Base-by-base conservation (phyloP, 176 grass and related monocot species). In the Oryza brachyantha region DNA sequence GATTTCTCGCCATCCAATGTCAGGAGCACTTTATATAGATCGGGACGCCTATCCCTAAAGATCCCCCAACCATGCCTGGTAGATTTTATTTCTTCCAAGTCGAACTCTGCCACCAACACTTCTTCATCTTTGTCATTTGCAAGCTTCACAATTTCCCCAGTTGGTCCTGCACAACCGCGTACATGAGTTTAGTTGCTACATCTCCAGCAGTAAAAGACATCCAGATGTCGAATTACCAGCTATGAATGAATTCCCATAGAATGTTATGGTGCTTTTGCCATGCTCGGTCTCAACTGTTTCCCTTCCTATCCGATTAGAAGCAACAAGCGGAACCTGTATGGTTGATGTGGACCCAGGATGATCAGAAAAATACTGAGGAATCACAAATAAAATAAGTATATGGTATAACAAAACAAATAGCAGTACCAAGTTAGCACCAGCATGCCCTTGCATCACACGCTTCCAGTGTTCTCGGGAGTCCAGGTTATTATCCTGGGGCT, bases 401-500 rank as follows among this genome's bases (percentile, higher is more conserved):
- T 46, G 64, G 9, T 11, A 61, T 61, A 38, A 64, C 16, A 25
- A 67, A 67, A 66, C 1, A 81, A 74, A 12, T 59, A 70, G 29
- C 0, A 65, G n/a, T 94, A 97, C 95, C 92, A 95, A 83, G 81
- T 95, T 98, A 71, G 96, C 96, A n/a, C 96, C 96, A 28, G 92
- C 85, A 79, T 95, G 96, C 17, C 92, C 96, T 87, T 98, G 96
- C 96, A 98, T 98, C 16, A 98, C 96, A 67, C 92, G 92, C 58
- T 98, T 94, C 96, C 92, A 93, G 17, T 95, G 96, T 83, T 88
- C 90, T 36, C 90, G 83, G 14, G 96, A 95, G 66, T 95, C 90
- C 13, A 98, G 81, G 10, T 74, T 78, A n/a, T 21, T 48, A 83
- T 98, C 92, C 78, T 98, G 90, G 5, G 96, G 96, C 85, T 95